Base-by-base conservation (phyloP, 78 protist species). In the Anaeramoeba flamelloides region DNA sequence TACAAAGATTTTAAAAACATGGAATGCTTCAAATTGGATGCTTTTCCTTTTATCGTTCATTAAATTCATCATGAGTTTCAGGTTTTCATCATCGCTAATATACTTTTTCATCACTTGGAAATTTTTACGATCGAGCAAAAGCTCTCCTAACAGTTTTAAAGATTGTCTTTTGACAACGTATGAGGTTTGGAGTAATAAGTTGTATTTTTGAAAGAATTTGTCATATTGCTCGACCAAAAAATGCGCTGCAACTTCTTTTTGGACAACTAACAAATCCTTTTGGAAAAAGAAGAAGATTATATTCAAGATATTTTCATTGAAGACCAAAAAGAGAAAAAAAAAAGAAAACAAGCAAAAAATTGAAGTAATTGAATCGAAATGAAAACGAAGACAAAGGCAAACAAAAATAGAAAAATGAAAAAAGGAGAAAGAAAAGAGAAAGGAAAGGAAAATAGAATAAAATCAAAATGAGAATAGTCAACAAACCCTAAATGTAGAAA, bases 1-100 rank as follows among this genome's bases (percentile, higher is more conserved):
- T 4, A 96, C 99, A 79, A 96, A 96, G 37, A 93, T 84, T 90
- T 95, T 95, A 85, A 95, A 95, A 12, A 95, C 96, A 77, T 95
- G 97, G 91, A 94, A 94, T 12, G 97, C 95, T 79, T 95, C 97
- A 69, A 87, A 94, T 77, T 94, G 74, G n/a, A 95, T 93, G 81
- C 87, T 81, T 32, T 81, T 33, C 77, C 79, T 39, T 76, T 79
- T 78, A 82, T 94, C 94, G 8, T 90, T 69, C 75, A 95, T 87
- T 65, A 95, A 85, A 30, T 76, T 86, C 98, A 95, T 95, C 88
- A 93, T 94, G 36, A 80, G 34, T 84, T 89, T 91, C 39, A 95
- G 87, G 80, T 95, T 86, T 31, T 83, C 83, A 22, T 92, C 64
- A 30, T 77, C 34, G n/a, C 86, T 36, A 74, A 94, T 94, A 36